These are phyloP conservation scores for Colletotrichum sp. DNA, from an alignment of 2,329 filamentous ascomycete genomes.

Conservation along the genomic window DNA sequence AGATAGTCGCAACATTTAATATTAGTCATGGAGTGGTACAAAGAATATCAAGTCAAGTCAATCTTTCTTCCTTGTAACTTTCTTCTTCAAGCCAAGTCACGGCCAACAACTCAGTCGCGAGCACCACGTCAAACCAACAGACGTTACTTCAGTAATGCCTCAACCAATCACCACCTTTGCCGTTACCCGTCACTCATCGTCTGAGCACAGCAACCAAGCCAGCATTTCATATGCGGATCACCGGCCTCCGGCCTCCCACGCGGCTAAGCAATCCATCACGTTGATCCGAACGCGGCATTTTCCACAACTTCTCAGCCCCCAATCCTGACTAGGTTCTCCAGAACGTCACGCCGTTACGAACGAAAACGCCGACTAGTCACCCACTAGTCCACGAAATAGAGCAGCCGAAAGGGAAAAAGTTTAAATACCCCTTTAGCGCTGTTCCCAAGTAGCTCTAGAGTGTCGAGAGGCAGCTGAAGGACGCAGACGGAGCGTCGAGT, in stretches of 20 bases:
- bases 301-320: neutral
- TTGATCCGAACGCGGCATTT: neutral
- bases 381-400: neutral
- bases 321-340: neutral
- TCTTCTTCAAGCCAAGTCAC: neutral
- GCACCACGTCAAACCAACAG: neutral
- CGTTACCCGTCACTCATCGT: neutral
- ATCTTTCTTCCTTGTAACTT: too few species aligned
- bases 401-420: neutral
- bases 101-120: neutral
- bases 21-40: neutral
- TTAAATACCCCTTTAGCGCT: neutral
- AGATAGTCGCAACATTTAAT: neutral
- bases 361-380: neutral
- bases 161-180: neutral
- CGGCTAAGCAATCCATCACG: neutral
- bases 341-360: neutral
- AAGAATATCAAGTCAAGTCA: neutral
- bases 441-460: neutral
- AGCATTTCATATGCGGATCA: neutral
- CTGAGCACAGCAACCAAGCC: neutral
- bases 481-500: neutral
- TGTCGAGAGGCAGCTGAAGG: neutral
- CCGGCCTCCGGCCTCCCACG: neutral
- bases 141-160: neutral